These are phyloP conservation scores for Trichoderma pleuroti DNA, from an alignment of 2,329 filamentous ascomycete species.

Conservation along the genomic window DNA sequence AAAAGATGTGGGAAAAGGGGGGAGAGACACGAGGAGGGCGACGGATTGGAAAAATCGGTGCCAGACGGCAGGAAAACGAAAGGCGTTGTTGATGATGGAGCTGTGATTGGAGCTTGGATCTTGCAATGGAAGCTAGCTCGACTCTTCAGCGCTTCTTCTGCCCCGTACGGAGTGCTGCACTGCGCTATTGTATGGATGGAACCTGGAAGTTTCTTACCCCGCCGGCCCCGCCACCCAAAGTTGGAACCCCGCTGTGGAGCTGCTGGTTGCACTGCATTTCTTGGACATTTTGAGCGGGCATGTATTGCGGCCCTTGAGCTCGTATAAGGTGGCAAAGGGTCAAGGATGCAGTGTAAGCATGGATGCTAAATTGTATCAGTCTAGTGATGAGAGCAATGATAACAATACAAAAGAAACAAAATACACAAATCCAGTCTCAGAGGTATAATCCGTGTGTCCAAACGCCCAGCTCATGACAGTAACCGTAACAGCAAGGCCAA, in stretches of 20 bases:
- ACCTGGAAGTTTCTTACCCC: conserved; percentile 17
- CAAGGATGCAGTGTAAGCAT: background rate
- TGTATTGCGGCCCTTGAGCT: background rate
- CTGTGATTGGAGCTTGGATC: conserved; percentile 5
- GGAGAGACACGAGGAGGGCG: too few relatives aligned
- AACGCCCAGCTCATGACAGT: background rate
- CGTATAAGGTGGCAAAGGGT: background rate
- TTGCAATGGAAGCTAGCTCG: background rate
- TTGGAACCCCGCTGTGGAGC: conserved; percentile 17
- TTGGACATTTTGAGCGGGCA: background rate
- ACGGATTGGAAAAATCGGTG: background rate
- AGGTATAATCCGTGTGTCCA: background rate
- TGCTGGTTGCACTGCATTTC: background rate
- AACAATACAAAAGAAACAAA: background rate
- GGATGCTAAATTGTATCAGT: background rate
- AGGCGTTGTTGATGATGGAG: background rate
- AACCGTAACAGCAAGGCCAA: background rate
- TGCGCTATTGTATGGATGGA: background rate
- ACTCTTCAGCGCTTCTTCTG: background rate
- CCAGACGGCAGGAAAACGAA: background rate
- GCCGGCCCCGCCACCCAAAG: conserved; percentile 9
- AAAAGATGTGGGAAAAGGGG: background rate
- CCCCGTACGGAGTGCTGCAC: background rate
- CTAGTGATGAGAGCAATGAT: background rate
- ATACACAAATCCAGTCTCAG: background rate